Conservation (phyloP, 805 yeast genomes). For the Scheffersomyces lignosus region DNA sequence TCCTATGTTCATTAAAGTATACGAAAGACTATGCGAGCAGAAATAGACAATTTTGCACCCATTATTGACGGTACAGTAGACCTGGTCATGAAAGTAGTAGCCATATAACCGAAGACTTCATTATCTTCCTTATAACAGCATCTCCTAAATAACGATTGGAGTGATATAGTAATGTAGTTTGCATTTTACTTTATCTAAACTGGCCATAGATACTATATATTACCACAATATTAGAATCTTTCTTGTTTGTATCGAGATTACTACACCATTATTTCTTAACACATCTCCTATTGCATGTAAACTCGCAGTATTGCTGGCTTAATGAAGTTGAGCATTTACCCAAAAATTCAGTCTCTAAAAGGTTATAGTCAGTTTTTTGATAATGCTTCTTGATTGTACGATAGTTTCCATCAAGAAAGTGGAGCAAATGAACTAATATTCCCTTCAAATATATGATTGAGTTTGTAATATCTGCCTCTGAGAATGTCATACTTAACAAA, state of each 20-base stretch:
- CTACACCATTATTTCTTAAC: neutral
- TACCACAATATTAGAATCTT: neutral
- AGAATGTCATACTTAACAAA: constrained; percentile 25
- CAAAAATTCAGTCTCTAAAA: neutral
- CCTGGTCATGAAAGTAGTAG: too few species aligned
- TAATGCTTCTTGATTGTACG: neutral
- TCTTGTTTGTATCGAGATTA: neutral
- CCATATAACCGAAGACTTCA: too few species aligned
- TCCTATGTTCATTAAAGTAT: too few species aligned
- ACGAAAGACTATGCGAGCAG: too few species aligned
- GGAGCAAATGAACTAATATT: constrained; percentile 11
- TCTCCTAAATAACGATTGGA: too few species aligned
- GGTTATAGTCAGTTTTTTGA: too few species aligned
- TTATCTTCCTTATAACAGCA: too few species aligned
- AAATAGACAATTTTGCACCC: too few species aligned
- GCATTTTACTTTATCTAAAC: neutral
- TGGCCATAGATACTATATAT: neutral
- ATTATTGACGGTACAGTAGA: too few species aligned
- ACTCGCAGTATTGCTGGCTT: neutral
- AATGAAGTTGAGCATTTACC: neutral
- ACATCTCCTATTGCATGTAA: too few species aligned
- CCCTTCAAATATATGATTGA: constrained; percentile 27
- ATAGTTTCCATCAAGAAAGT: neutral
- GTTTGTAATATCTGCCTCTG: constrained; percentile 29
- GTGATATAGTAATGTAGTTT: too few species aligned